Base-by-base conservation (phyloP, 2,329 filamentous ascomycete genomes). In the Clonostachys byssicola region DNA sequence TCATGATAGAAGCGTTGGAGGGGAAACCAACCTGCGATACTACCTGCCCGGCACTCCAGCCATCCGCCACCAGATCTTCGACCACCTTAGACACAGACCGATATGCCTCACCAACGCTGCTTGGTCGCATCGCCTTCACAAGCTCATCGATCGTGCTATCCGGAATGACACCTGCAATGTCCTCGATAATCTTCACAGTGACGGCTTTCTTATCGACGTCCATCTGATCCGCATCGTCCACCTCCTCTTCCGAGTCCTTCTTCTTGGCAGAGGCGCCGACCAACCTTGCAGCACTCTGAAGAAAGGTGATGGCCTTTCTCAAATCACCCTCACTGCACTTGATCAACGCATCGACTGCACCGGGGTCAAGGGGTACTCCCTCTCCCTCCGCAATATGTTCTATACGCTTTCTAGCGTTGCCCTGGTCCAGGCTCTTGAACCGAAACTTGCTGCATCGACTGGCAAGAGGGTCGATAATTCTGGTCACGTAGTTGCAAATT, bases 401-500 rank as follows among this genome's bases (percentile, higher is more conserved):
- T 12, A 99, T 71, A 47, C 95, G 76, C 60, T 78, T 81, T 57
- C 83, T 85, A 8, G 94, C 90, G 61, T 95, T 95, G 8, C 81
- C 82, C 59, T 92, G 87, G 64, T 96, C 92, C 53, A 99, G 72
- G 53, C 88, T 89, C 81, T 99, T 99, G 80, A 99, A 99, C 34
- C 94, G 80, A 65, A 99, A 99, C 70, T 99, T 99, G 68, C 85
- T 91, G 72, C 94, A 99, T 57, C 94, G 81, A 64, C 85, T 91
- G 2, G 94, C 94, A 18, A 99, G 73, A 7, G 94, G 95, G 63
- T 99, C 94, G 60, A 99, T 99, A 63, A 99, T 99, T 49, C 94
- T 79, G 5, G 94, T 97, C 42, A 99, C 94, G 60, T 99, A 99
- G 70, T 99, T 99, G 72, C 95, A 99, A 49, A 97, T 92, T 40